Conservation (phyloP, 129 eudicot genomes). For the Lactuca sativa region DNA sequence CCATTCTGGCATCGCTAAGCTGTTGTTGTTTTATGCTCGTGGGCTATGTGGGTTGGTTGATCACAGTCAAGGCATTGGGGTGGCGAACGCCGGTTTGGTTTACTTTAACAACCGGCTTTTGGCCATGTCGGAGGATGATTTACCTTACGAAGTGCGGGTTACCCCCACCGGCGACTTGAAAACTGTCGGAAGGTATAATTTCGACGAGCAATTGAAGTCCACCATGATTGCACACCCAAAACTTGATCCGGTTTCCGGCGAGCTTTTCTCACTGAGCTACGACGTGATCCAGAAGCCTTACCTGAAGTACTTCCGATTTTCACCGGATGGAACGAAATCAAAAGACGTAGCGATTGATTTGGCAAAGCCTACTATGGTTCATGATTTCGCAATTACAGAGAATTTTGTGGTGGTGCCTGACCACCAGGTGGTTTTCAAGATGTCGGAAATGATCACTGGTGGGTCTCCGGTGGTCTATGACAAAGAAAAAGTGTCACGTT, state of each 20-base stretch:
- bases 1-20: constrained; percentile 47
- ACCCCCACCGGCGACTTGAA: constrained; percentile 43
- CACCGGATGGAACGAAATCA: constrained; percentile 42
- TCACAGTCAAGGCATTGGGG: constrained; percentile 48
- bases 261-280: constrained; percentile 46
- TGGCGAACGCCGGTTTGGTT: constrained; percentile 60
- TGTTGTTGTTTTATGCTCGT: constrained; percentile 49
- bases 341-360: constrained; percentile 44
- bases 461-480: constrained; percentile 58
- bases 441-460: constrained; percentile 51
- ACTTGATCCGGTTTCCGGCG: constrained; percentile 47
- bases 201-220: constrained; percentile 37
- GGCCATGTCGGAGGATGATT: constrained; percentile 61
- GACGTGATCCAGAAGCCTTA: constrained; percentile 48
- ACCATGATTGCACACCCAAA: constrained; percentile 61
- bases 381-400: constrained; percentile 56
- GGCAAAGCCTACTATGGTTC: constrained; percentile 51
- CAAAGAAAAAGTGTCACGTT: constrained; percentile 43
- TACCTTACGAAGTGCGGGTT: constrained; percentile 43
- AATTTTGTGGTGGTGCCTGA: constrained; percentile 54
- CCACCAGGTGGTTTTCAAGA: constrained; percentile 54
- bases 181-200: constrained; percentile 40
- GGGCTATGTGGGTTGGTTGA: constrained; percentile 49
- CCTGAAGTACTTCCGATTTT: constrained; percentile 45
- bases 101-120: constrained; percentile 44